Evolutionary conservation across 192 early-diverging fungal species (phyloP), one percentile per base, ranked within the genome.

Genomic region (Phycomyces blakesleeanus): DNA sequence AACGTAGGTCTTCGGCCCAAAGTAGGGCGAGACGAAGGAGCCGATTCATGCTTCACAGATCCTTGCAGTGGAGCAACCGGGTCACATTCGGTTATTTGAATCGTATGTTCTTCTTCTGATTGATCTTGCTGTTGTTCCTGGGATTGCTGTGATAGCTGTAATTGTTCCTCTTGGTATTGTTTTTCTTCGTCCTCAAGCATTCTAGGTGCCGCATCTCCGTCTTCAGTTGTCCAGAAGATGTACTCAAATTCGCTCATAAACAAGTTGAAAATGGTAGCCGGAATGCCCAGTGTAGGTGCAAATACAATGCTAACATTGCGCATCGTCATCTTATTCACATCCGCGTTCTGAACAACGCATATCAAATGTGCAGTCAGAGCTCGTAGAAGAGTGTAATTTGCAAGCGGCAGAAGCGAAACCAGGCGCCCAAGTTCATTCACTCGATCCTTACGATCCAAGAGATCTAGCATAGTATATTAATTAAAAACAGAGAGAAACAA

Each of bases 251-350:
- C 95, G 7, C 89, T 85, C 82, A 98, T 84, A 71, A 98, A 81
- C 63, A 98, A 67, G 51, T 86, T 92, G 60, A 97, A 96, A n/a
- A 98, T 87, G 7, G 93, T 86, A 15, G 90, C 93, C 0, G 95
- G 94, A 58, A 98, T 92, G 21, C 92, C 90, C 1, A 98, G 78
- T 5, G 96, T 97, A 18, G 94, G 95, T 29, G 93, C 89, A 66
- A 98, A 98, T 5, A 98, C 94, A 59, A 97, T 98, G 52, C 93
- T 91, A 40, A 98, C 85, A 81, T 98, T 98, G 22, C 91, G 86
- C 55, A 94, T 81, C 6, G 90, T 97, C 97, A 98, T 98, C 72
- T 88, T 90, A 80, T 98, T 98, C 25, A 85, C 76, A 34, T 87
- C 86, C 11, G 86, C 80, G 54, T 86, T 81, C 59, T 90, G 87